phyloP scores from a whole-genome alignment of 345 rosid genomes.

The Schrenkiella parvula region DNA sequence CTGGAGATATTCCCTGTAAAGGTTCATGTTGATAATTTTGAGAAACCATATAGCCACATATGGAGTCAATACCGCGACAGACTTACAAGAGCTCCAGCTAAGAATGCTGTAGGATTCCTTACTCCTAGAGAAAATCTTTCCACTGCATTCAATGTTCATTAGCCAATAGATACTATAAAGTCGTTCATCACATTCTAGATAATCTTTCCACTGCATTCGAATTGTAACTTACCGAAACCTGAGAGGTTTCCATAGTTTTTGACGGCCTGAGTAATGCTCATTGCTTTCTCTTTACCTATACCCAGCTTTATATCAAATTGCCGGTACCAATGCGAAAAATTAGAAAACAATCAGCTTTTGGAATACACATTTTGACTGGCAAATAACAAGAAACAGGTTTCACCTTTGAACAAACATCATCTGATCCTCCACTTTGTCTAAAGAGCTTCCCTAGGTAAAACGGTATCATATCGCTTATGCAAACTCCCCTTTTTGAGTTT shows the following conservation, averaged over 20 bases:
- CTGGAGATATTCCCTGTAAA: constrained; percentile 81
- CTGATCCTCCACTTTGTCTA: constrained; percentile 60
- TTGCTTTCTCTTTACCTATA: constrained; percentile 64
- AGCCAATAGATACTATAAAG: not conserved
- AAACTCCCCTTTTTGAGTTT: constrained; percentile 68
- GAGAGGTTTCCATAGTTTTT: constrained; percentile 74
- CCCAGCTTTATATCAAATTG: constrained; percentile 48
- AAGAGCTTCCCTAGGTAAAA: constrained; percentile 83
- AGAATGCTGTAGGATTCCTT: constrained; percentile 84
- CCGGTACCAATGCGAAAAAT: not conserved
- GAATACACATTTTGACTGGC: not conserved
- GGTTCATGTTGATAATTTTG: not conserved
- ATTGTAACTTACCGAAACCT: constrained; percentile 62
- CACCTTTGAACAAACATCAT: constrained; percentile 68
- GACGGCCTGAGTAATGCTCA: constrained; percentile 46
- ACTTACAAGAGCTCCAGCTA: constrained; percentile 79
- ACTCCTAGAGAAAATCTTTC: constrained; percentile 82
- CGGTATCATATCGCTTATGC: constrained; percentile 93
- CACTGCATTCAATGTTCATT: constrained; percentile 43
- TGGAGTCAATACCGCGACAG: not conserved
- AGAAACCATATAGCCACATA: not conserved
- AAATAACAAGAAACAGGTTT: constrained; percentile 19
- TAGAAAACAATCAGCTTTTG: not conserved
- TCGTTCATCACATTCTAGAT: not conserved
- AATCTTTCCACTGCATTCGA: not conserved